These are phyloP conservation scores for Penicillium dipodomyicola DNA, from an alignment of 495 filamentous ascomycete species.

Conservation along the genomic window DNA sequence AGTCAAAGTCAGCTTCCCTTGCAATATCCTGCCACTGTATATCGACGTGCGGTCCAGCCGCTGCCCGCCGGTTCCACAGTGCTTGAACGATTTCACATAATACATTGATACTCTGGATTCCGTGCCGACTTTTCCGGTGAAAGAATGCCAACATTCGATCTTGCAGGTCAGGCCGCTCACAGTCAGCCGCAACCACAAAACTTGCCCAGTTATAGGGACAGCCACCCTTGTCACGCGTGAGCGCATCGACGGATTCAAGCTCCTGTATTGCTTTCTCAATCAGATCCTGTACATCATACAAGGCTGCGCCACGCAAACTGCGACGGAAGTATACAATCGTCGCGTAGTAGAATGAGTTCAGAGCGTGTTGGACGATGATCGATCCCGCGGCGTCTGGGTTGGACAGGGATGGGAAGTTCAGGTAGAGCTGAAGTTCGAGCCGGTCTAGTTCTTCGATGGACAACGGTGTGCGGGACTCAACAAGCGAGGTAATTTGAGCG, in stretches of 20 bases:
- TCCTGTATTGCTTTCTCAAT: conserved; percentile 28
- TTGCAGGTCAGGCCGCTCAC: conserved; percentile 22
- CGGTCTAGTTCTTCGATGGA: conserved; percentile 19
- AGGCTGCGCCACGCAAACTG: conserved; percentile 17
- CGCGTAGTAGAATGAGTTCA: conserved; percentile 33
- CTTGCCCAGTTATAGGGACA: conserved; percentile 30
- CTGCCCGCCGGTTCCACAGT: conserved; percentile 23
- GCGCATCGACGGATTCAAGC: conserved; percentile 23
- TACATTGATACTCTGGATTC: conserved; percentile 26
- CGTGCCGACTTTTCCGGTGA: conserved; percentile 23
- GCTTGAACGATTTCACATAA: conserved; percentile 24
- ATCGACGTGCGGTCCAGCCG: conserved; percentile 13
- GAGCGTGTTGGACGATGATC: conserved; percentile 24
- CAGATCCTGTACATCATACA: conserved; percentile 24
- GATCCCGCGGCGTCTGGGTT: conserved; percentile 12
- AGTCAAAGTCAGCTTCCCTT: conserved; percentile 27
- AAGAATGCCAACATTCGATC: conserved; percentile 23
- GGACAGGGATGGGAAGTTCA: conserved; percentile 22
- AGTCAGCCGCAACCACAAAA: conserved; percentile 32
- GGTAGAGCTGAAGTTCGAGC: conserved; percentile 25
- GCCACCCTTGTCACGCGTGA: conserved; percentile 21
- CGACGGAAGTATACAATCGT: conserved; percentile 29
- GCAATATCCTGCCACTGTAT: conserved; percentile 31
- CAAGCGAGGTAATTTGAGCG: conserved; percentile 19
- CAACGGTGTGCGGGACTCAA: conserved; percentile 8